Conservation (phyloP, 345 rosid species). For the Citrus sinensis region DVS_A1.0 CM039163.1:24096001-24096500, state of each 20-base stretch:
- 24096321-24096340: conserved; percentile 46
- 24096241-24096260: conserved; percentile 9
- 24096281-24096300: conserved; percentile 49
- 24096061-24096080: conserved; percentile 37
- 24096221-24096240: conserved; percentile 32
- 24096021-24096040: conserved; percentile 57
- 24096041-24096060: conserved; percentile 61
- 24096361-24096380: conserved; percentile 32
- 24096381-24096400: conserved; percentile 29
- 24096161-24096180: conserved; percentile 36
- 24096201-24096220: conserved; percentile 15
- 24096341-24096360: conserved; percentile 35
- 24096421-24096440: conserved; percentile 15
- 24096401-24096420: conserved; percentile 9
- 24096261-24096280: conserved; percentile 43
- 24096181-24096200: conserved; percentile 42
- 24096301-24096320: conserved; percentile 51
- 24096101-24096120: conserved; percentile 41
- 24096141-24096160: conserved; percentile 60
- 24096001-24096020: conserved; percentile 13
- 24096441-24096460: conserved; percentile 13
- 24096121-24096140: conserved; percentile 56
- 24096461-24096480: conserved; percentile 9
- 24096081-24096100: conserved; percentile 37
- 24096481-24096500: conserved; percentile 3